Percentiles rank a stretch among this genome's conserved stretches.
Evolutionary conservation across 2,329 filamentous ascomycete species (phyloP).

Genomic region (Aspergillus costaricaensis): DNA sequence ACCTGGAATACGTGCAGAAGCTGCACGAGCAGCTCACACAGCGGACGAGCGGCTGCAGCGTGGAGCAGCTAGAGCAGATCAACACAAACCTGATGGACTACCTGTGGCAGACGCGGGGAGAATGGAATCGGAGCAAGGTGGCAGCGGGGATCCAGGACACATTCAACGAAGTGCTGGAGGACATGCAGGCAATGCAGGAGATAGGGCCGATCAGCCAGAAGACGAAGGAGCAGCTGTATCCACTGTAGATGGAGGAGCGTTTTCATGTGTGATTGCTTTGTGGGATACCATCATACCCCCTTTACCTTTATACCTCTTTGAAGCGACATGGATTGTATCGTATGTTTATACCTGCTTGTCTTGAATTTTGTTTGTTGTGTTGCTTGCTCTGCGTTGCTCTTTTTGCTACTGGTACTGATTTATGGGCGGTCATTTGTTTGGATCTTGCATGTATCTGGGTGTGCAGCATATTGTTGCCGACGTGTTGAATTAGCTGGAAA

Average conservation of each 20-base stretch:
- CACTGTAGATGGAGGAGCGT: not conserved
- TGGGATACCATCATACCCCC: constrained; percentile 2
- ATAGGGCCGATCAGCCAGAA: constrained; percentile 39
- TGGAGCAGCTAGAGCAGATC: constrained; percentile 95
- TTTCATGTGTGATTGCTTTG: constrained; percentile 8
- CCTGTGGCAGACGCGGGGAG: constrained; percentile 75
- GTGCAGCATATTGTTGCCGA: not conserved
- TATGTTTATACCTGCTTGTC: constrained; percentile 18
- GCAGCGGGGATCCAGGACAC: constrained; percentile 63
- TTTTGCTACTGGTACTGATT: not conserved
- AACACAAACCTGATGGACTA: constrained; percentile 87
- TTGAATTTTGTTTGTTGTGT: not conserved
- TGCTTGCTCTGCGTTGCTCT: not conserved
- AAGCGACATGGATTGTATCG: constrained; percentile 13
- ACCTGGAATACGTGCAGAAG: constrained; percentile 54
- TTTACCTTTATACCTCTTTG: not conserved
- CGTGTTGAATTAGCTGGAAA: not conserved
- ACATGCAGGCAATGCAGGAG: constrained; percentile 59
- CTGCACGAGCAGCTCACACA: constrained; percentile 66
- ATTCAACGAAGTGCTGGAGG: constrained; percentile 68
- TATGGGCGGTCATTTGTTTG: not conserved
- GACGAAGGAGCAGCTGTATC: constrained; percentile 32
- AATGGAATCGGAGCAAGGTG: constrained; percentile 82
- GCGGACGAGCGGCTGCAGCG: constrained; percentile 73
- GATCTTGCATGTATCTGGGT: too few relatives aligned